Evolutionary conservation across 257 asterid species (phyloP), one percentile per base, ranked within the genome.

Genomic region (Penstemon davidsonii): DNA sequence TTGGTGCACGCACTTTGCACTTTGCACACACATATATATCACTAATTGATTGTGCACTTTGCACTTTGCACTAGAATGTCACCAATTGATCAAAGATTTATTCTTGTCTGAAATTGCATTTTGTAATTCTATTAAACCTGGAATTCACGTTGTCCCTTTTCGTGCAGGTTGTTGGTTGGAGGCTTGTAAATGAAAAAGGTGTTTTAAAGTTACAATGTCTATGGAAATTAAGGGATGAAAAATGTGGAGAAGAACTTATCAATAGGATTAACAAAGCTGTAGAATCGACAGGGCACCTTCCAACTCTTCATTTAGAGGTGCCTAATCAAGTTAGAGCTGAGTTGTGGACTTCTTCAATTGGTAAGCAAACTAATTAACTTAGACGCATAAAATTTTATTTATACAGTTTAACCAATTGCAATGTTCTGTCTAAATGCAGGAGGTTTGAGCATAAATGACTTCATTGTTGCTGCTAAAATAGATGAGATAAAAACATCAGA

Each of bases 111-210:
- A 15, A 15, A 15, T 15, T 15, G 18, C 18, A 15, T n/a, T n/a
- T n/a, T n/a, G n/a, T 25, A 2, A 25, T 25, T 25, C 2, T 25
- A 25, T 25, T 25, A 25, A 25, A 25, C 33, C 33, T 25, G 33
- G 33, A 25, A 25, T 25, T 25, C 18, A 15, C 18, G 18, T 15
- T 15, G 18, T 15, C 15, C 37, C 10, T 15, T 53, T 13, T 2
- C 15, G 0, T 70, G 70, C 60, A 90, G 97, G 85, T 92, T 76
- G 90, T 90, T 33, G 98, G 97, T 36, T 92, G 98, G 98, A 90
- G 78, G 74, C 6, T 88, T 60, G 75, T 79, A 4, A 63, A 74
- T 15, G 92, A 77, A 71, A 95, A 72, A 59, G 95, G 85, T 53
- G 74, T 44, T 8, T 47, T 78, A 15, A 90, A 74, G 84, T 83